Evolutionary conservation across 2,329 filamentous ascomycete species (phyloP).

Genomic region (Nemania sp.): DNA sequence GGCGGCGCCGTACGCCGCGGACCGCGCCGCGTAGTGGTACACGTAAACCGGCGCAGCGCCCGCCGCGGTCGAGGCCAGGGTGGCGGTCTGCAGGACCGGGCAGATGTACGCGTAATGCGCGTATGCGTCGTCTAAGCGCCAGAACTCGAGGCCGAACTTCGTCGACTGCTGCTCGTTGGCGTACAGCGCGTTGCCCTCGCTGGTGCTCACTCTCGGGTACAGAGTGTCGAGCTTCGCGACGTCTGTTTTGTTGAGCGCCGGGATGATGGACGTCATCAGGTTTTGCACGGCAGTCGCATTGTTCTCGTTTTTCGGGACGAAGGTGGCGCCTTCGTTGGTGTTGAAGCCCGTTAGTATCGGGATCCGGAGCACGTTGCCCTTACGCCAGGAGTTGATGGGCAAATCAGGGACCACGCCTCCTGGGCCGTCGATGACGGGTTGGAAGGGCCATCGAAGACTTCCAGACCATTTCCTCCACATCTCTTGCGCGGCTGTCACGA

Average conservation of each 20-base stretch:
- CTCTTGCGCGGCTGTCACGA: slow-evolving; percentile 47
- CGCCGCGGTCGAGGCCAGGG: slow-evolving; percentile 43
- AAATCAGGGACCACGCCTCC: slow-evolving; percentile 57
- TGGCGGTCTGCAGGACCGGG: slow-evolving; percentile 63
- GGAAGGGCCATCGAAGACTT: slow-evolving; percentile 64
- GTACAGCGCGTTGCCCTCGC: slow-evolving; percentile 46
- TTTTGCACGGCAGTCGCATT: slow-evolving; percentile 55
- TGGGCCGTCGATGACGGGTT: slow-evolving; percentile 66
- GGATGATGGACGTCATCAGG: slow-evolving; percentile 67
- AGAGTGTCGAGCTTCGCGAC: slow-evolving; percentile 57
- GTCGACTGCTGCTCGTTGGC: slow-evolving; percentile 40
- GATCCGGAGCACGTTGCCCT: slow-evolving; percentile 55
- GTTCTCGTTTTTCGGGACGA: slow-evolving; percentile 57
- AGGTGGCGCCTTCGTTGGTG: slow-evolving; percentile 68
- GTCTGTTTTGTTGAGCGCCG: slow-evolving; percentile 55
- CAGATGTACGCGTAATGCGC: slow-evolving; percentile 67
- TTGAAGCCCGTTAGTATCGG: slow-evolving; percentile 72
- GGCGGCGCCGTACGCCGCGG: slow-evolving; percentile 42
- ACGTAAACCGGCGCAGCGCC: slow-evolving; percentile 48
- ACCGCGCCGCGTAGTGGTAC: slow-evolving; percentile 62
- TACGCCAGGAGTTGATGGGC: slow-evolving; percentile 63
- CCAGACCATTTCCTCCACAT: slow-evolving; percentile 50
- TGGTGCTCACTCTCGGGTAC: slow-evolving; percentile 62
- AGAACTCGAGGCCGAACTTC: slow-evolving; percentile 56
- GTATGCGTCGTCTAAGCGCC: slow-evolving; percentile 62